A percentile compares a stretch with the other conserved stretches of the same genome.
Evolutionary conservation across 257 asterid species (phyloP).

Genomic region (Solanum habrochaites): DNA sequence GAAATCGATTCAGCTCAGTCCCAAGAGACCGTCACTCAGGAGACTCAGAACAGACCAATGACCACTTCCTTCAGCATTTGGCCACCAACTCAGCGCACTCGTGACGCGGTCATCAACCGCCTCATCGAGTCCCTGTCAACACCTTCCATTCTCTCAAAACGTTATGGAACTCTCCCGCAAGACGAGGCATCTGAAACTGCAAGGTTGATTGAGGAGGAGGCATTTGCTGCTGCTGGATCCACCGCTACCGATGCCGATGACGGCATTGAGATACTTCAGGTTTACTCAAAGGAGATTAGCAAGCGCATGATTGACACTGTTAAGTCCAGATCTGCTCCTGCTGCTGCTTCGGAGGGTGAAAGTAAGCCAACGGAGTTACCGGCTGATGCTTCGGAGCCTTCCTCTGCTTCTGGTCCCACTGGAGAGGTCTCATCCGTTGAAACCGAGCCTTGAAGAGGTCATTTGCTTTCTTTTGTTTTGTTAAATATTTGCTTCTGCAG

Average conservation of each 20-base stretch:
- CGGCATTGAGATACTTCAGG: constrained; percentile 73
- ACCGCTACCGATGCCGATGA: constrained; percentile 36
- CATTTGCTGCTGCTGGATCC: constrained; percentile 38
- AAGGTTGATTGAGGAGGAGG: constrained; percentile 57
- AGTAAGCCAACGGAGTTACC: background rate
- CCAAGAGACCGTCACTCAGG: background rate
- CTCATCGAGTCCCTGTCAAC: constrained; percentile 65
- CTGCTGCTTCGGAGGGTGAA: background rate
- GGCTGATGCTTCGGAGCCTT: constrained; percentile 18
- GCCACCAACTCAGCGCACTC: constrained; percentile 86
- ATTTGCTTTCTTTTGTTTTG: background rate
- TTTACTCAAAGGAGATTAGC: constrained; percentile 82
- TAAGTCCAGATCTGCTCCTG: constrained; percentile 65
- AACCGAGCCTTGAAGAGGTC: constrained; percentile 5
- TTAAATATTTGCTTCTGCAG: background rate
- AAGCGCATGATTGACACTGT: constrained; percentile 67
- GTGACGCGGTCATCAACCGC: constrained; percentile 74
- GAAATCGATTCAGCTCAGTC: constrained; percentile 8
- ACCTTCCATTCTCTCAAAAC: constrained; percentile 67
- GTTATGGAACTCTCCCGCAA: constrained; percentile 64
- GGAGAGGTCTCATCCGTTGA: constrained; percentile 38
- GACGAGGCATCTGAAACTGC: constrained; percentile 68
- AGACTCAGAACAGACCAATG: constrained; percentile 7
- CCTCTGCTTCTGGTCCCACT: constrained; percentile 34
- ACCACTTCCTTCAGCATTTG: constrained; percentile 61